These are phyloP conservation scores for Kazachstania sp. DNA, from an alignment of 1,139 yeast species.

Conservation along the genomic window DNA sequence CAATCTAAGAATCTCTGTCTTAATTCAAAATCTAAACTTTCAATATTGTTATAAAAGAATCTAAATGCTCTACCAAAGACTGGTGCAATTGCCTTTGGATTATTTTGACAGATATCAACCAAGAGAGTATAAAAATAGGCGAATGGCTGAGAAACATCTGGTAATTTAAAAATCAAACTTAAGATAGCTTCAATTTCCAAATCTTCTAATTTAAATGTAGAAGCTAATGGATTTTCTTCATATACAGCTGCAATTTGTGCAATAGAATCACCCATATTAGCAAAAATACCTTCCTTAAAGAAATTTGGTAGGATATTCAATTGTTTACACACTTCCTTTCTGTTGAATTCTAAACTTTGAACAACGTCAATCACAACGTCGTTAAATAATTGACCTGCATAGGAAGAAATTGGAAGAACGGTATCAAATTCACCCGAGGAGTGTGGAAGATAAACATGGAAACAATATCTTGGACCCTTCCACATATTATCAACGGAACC, in stretches of 20 bases:
- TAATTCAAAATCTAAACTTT: conserved; percentile 65
- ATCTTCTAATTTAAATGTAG: conserved; percentile 90
- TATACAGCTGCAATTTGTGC: conserved; percentile 51
- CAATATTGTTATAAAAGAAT: conserved; percentile 63
- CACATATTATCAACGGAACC: conserved; percentile 44
- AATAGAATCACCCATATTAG: conserved; percentile 76
- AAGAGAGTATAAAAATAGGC: conserved; percentile 83
- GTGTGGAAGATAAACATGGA: conserved; percentile 54
- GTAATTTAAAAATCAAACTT: conserved; percentile 69
- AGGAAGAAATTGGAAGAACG: conserved; percentile 58
- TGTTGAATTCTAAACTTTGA: conserved; percentile 76
- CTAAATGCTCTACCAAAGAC: conserved; percentile 92
- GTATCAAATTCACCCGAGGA: conserved; percentile 48
- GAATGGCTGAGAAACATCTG: conserved; percentile 53
- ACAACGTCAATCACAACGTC: conserved; percentile 71
- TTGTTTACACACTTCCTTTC: conserved; percentile 80
- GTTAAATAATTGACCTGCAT: conserved; percentile 55
- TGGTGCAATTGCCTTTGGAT: conserved; percentile 89
- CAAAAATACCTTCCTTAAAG: conserved; percentile 61
- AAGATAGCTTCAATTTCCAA: conserved; percentile 77
- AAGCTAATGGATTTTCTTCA: conserved; percentile 33
- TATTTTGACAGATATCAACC: conserved; percentile 77
- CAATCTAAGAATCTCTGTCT: conserved; percentile 73
- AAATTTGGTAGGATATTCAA: conserved; percentile 67
- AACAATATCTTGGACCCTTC: conserved; percentile 51